These are phyloP conservation scores for Fragaria iinumae DNA, from an alignment of 306 rosid genomes.

Conservation along the genomic window DNA sequence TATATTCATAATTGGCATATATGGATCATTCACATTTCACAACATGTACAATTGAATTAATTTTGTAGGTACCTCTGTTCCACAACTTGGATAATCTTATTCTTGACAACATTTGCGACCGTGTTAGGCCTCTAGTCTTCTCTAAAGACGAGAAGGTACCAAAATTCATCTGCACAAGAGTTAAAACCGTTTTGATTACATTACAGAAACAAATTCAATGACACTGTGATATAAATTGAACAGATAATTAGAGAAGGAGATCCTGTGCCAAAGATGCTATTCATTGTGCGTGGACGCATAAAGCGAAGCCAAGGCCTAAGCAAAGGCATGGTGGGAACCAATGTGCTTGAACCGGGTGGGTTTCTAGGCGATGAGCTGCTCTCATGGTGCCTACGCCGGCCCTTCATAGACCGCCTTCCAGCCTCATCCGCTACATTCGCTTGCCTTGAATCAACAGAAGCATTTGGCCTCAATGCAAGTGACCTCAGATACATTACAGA, in stretches of 20 bases:
- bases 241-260: constrained; percentile 98
- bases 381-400: constrained; percentile 91
- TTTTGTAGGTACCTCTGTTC: constrained; percentile 76
- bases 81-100: constrained; percentile 90
- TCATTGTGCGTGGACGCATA: constrained; percentile 78
- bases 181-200: background rate
- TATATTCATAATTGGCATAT: background rate
- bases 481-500: constrained; percentile 82
- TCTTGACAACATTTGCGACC: constrained; percentile 94
- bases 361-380: constrained; percentile 90
- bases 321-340: constrained; percentile 89
- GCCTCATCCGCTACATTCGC: constrained; percentile 84
- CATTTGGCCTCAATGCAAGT: constrained; percentile 64
- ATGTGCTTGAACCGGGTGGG: constrained; percentile 79
- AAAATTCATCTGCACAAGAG: background rate
- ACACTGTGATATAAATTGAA: constrained; percentile 6
- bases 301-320: constrained; percentile 72
- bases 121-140: constrained; percentile 83
- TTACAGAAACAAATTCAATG: background rate
- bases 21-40: too few relatives aligned
- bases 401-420: constrained; percentile 75
- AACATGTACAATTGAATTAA: constrained; percentile 9
- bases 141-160: constrained; percentile 90
- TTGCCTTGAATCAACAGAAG: constrained; percentile 80
- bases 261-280: constrained; percentile 83